Percentiles rank a stretch among this genome's conserved stretches.
Conservation (phyloP, 768 basidiomycete genomes). For the Mycena crocata region DNA sequence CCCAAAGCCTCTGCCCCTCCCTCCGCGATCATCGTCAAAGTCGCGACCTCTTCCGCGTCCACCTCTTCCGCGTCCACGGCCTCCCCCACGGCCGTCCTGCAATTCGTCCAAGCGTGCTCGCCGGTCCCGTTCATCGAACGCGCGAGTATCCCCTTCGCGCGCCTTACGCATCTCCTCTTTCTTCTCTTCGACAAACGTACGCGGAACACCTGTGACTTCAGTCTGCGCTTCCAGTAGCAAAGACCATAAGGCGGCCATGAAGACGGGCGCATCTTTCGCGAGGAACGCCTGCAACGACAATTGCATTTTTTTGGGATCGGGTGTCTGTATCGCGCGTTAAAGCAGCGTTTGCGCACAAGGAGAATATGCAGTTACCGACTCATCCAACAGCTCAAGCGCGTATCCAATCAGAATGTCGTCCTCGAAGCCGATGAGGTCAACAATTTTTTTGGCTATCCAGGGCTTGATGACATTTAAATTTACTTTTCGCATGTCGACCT, state of each 20-base stretch:
- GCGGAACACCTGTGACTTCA: conserved; percentile 89
- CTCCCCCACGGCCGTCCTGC: conserved; percentile 66
- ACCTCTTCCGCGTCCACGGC: conserved; percentile 70
- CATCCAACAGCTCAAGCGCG: conserved; percentile 94
- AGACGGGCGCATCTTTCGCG: conserved; percentile 83
- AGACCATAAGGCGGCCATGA: conserved; percentile 92
- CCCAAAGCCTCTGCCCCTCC: conserved; percentile 58
- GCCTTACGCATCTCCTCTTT: conserved; percentile 89
- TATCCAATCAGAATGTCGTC: conserved; percentile 98
- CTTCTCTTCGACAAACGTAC: conserved; percentile 90
- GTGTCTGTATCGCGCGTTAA: conserved; percentile 38
- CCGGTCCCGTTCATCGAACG: conserved; percentile 78
- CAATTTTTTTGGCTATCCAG: conserved; percentile 95
- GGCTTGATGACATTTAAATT: conserved; percentile 92
- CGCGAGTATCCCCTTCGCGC: conserved; percentile 69
- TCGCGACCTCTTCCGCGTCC: conserved; percentile 59
- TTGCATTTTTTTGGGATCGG: conserved; percentile 96
- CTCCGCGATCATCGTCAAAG: conserved; percentile 60
- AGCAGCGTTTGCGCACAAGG: neutral
- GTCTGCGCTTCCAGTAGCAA: conserved; percentile 94
- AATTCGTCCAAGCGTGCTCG: conserved; percentile 77
- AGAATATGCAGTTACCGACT: conserved; percentile 70
- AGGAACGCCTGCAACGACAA: conserved; percentile 95
- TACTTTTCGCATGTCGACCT: conserved; percentile 97
- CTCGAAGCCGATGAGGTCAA: conserved; percentile 91